phyloP scores from a whole-genome alignment of 192 early-diverging fungal species.

The Mortierella antarctica region DNA sequence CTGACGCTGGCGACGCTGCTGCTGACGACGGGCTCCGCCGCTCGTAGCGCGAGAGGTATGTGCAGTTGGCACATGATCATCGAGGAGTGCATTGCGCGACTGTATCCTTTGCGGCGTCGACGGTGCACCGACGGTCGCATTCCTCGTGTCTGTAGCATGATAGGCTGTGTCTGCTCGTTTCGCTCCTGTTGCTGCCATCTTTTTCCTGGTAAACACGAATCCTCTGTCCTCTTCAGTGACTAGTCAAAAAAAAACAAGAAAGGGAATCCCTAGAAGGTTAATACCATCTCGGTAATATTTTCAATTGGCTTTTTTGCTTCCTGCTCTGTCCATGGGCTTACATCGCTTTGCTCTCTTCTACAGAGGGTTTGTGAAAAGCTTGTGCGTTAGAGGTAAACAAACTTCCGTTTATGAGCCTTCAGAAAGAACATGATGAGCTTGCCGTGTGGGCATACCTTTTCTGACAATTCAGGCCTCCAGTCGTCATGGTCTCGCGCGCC shows the following conservation, averaged over 20 bases:
- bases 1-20: background rate
- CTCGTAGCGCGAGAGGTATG: too few relatives aligned
- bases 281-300: background rate
- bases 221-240: constrained; percentile 49
- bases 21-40: background rate
- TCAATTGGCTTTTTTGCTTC: constrained; percentile 13
- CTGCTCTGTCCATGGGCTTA: constrained; percentile 27
- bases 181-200: background rate
- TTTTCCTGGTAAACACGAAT: constrained; percentile 46
- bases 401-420: background rate
- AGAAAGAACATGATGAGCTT: background rate
- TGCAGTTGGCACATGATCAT: too few relatives aligned
- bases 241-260: background rate
- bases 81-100: background rate
- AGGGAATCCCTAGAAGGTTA: background rate
- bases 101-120: constrained; percentile 33
- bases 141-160: too few relatives aligned
- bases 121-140: background rate
- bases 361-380: background rate
- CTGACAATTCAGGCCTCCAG: constrained; percentile 34
- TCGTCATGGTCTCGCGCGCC: constrained; percentile 5
- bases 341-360: constrained; percentile 43
- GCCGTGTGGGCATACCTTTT: constrained; percentile 21
- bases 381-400: background rate
- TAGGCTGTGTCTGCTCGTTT: background rate